Percentiles rank a stretch among this genome's conserved stretches.
phyloP scores from a whole-genome alignment of 768 basidiomycete species.

The Leccinum arenicola region DNA sequence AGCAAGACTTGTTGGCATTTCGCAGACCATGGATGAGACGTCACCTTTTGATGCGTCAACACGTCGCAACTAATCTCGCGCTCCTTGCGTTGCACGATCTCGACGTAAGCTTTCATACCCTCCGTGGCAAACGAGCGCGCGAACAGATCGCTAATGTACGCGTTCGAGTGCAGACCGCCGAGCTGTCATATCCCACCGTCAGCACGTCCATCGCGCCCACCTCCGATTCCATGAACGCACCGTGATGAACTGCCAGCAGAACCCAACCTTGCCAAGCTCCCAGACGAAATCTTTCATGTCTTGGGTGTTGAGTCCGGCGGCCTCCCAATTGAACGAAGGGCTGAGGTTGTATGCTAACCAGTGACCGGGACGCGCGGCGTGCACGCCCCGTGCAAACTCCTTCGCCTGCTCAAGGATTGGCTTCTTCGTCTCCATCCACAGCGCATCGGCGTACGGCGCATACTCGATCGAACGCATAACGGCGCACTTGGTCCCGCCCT shows the following conservation, averaged over 20 bases:
- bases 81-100: constrained; percentile 89
- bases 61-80: constrained; percentile 94
- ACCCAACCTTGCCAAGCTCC: constrained; percentile 93
- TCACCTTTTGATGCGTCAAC: constrained; percentile 92
- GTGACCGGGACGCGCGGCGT: constrained; percentile 76
- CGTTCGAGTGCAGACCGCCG: constrained; percentile 95
- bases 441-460: constrained; percentile 87
- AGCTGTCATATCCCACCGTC: constrained; percentile 48
- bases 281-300: constrained; percentile 91
- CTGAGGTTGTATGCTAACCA: constrained; percentile 97
- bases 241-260: constrained; percentile 99
- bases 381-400: constrained; percentile 90
- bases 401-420: constrained; percentile 90
- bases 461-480: constrained; percentile 90
- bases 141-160: constrained; percentile 92
- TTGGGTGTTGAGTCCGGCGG: constrained; percentile 79
- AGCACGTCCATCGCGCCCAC: not conserved
- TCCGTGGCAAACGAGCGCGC: constrained; percentile 86
- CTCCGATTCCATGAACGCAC: constrained; percentile 42
- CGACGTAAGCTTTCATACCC: constrained; percentile 99
- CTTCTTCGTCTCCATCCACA: constrained; percentile 98
- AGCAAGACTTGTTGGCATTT: constrained; percentile 10
- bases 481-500: constrained; percentile 94
- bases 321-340: constrained; percentile 93
- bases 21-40: constrained; percentile 13